Evolutionary conservation across 2,329 filamentous ascomycete species (phyloP).

Genomic region (Macrophomina pseudophaseolina): DNA sequence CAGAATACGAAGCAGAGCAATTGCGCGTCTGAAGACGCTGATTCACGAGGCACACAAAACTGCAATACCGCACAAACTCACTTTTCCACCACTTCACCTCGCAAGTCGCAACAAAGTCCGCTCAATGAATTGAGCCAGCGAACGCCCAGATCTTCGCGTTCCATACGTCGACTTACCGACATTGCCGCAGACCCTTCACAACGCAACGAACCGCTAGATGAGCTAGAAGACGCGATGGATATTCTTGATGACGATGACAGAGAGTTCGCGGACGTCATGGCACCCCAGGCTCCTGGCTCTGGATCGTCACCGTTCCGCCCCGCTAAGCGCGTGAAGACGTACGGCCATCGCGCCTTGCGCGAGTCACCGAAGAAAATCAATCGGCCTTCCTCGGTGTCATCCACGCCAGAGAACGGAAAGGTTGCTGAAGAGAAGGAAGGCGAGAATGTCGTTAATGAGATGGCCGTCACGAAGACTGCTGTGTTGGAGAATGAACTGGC

Average conservation of each 20-base stretch:
- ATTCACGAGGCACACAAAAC: background rate
- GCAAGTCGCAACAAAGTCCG: constrained; percentile 5
- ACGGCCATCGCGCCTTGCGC: constrained; percentile 12
- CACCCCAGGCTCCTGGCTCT: background rate
- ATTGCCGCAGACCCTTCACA: constrained; percentile 44
- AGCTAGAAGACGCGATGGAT: constrained; percentile 16
- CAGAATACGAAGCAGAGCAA: background rate
- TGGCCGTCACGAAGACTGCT: constrained; percentile 30
- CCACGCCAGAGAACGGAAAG: constrained; percentile 21
- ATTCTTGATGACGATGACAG: constrained; percentile 34
- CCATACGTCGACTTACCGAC: constrained; percentile 40
- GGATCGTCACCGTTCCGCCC: constrained; percentile 24
- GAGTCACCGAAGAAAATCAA: constrained; percentile 23
- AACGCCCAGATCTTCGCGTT: constrained; percentile 20
- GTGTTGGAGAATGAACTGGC: constrained; percentile 33
- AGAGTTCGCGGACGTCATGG: constrained; percentile 32
- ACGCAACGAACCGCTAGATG: constrained; percentile 10
- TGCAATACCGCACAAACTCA: constrained; percentile 46
- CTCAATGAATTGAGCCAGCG: constrained; percentile 15
- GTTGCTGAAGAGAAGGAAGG: constrained; percentile 26
- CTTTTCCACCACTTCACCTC: constrained; percentile 32
- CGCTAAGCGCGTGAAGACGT: constrained; percentile 22
- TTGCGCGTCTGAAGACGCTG: background rate
- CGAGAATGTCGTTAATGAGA: background rate
- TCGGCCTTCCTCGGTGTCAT: background rate